A percentile compares a stretch with the other conserved stretches of the same genome.
These are phyloP conservation scores for Verruconis gallopava DNA, from an alignment of 2,329 filamentous ascomycete genomes.

Conservation along the genomic window DNA sequence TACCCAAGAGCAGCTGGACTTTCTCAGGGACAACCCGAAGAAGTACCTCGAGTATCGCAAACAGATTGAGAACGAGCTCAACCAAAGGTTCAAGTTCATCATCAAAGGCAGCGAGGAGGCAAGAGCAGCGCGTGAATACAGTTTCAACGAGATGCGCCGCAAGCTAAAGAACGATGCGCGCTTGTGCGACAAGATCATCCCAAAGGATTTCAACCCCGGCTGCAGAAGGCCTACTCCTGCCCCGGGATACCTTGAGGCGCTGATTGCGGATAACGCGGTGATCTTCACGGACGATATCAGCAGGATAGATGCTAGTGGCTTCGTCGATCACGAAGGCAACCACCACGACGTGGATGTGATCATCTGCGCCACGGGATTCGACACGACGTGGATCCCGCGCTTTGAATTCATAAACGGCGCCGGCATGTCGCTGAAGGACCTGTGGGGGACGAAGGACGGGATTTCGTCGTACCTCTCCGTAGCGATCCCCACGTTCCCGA, in stretches of 20 bases:
- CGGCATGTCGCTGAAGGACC: constrained; percentile 19
- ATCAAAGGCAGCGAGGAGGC: constrained; percentile 36
- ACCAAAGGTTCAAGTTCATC: constrained; percentile 41
- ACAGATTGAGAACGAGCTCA: constrained; percentile 37
- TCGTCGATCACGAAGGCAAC: constrained; percentile 19
- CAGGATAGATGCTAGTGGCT: constrained; percentile 19
- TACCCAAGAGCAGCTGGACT: constrained; percentile 28
- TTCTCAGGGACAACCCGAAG: constrained; percentile 27
- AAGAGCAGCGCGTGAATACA: constrained; percentile 27
- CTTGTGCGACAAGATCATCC: constrained; percentile 32
- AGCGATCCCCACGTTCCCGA: constrained; percentile 30
- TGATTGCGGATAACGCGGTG: constrained; percentile 21
- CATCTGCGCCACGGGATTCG: constrained; percentile 27
- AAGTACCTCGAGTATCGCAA: constrained; percentile 36
- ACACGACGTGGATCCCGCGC: constrained; percentile 20
- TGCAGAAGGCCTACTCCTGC: constrained; percentile 31
- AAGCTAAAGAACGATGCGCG: constrained; percentile 26
- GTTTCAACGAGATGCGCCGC: constrained; percentile 26
- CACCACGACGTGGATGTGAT: constrained; percentile 22
- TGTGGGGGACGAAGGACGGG: constrained; percentile 24
- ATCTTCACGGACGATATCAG: constrained; percentile 23
- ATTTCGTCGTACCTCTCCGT: constrained; percentile 30
- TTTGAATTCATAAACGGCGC: constrained; percentile 17
- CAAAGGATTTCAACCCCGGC: constrained; percentile 30
- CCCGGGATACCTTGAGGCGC: constrained; percentile 29